Base-by-base conservation (phyloP, 2,329 filamentous ascomycete genomes). In the Exophiala mesophila region DNA sequence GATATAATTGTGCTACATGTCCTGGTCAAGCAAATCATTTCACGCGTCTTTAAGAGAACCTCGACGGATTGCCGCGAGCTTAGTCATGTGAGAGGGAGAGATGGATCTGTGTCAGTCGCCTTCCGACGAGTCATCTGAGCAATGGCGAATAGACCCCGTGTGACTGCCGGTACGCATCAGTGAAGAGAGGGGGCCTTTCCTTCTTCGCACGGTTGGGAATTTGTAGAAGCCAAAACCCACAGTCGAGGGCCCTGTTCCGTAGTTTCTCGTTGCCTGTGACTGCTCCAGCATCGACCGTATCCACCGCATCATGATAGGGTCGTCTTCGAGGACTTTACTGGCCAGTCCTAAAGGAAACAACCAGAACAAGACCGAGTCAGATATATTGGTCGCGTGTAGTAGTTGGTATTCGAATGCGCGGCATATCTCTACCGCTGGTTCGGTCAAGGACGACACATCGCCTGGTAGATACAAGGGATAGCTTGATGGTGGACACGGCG, bases 331-430 rank as follows among this genome's bases (percentile, higher is more conserved):
- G 5, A 45, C 44, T 5, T 19, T 43, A 28, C 43, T 41, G 10
- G 47, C 47, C 16, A 50, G 26, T 2, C 47, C 47, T 12, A 50
- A 12, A 8, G 47, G 47, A 19, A 50, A 43, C 15, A 50, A 29
- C 47, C 47, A 50, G 29, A 50, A 50, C 16, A 50, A 24, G 5
- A 43, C 43, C 19, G 43, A 46, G 18, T 43, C 44, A 5, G 21
- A 34, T n/a, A 29, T 38, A 10, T 26, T 36, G 6, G 30, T 29
- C 38, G 26, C 24, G 20, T 45, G 35, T 7, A 39, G 23, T 6
- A 50, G 39, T 36, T 50, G 47, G 35, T 40, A 50, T 34, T 50
- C 47, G 23, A 50, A 50, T 7, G 39, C 36, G 19, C 47, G 47
- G 20, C 43, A 50, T 21, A 50, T 50, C 34, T 50, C 47, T 21